These are phyloP conservation scores for Scedosporium apiospermum DNA, from an alignment of 2,329 filamentous ascomycete species.

Conservation along the genomic window DNA sequence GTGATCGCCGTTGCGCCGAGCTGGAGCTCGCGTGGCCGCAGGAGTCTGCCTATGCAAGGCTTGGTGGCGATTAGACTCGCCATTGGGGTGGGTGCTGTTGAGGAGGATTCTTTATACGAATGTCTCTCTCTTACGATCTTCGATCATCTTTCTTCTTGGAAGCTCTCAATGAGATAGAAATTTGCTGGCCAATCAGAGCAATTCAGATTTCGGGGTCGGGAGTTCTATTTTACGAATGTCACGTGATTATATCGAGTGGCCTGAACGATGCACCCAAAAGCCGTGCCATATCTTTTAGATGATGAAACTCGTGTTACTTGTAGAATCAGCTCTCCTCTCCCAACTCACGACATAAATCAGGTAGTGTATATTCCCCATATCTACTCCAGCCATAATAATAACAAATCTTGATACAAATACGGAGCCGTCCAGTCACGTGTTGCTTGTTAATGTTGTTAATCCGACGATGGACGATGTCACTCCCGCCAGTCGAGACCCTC, in stretches of 20 bases:
- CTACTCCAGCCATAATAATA: not conserved
- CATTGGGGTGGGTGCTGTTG: constrained; percentile 2
- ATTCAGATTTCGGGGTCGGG: not conserved
- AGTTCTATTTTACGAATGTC: not conserved
- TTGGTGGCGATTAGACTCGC: constrained; percentile 1
- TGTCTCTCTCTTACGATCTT: not conserved
- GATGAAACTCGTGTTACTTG: not conserved
- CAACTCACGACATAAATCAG: not conserved
- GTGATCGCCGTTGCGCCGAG: not conserved
- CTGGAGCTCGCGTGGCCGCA: not conserved
- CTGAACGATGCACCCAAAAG: not conserved
- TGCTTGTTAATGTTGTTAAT: not conserved
- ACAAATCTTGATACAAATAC: not conserved
- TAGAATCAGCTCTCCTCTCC: not conserved
- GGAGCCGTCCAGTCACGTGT: not conserved
- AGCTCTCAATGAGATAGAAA: constrained; percentile 2
- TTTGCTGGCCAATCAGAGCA: constrained; percentile 6
- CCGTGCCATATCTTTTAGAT: not conserved
- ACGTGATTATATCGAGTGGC: not conserved
- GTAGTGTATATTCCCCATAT: too few relatives aligned
- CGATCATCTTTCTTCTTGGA: not conserved
- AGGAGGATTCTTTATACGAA: not conserved
- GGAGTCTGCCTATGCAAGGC: constrained; percentile 6
- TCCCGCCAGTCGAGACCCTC: not conserved
- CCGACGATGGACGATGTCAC: not conserved